Percentiles rank a stretch among this genome's conserved stretches.
Evolutionary conservation across 2,329 filamentous ascomycete genomes (phyloP).

Genomic region (Fusarium nurragi): DNA sequence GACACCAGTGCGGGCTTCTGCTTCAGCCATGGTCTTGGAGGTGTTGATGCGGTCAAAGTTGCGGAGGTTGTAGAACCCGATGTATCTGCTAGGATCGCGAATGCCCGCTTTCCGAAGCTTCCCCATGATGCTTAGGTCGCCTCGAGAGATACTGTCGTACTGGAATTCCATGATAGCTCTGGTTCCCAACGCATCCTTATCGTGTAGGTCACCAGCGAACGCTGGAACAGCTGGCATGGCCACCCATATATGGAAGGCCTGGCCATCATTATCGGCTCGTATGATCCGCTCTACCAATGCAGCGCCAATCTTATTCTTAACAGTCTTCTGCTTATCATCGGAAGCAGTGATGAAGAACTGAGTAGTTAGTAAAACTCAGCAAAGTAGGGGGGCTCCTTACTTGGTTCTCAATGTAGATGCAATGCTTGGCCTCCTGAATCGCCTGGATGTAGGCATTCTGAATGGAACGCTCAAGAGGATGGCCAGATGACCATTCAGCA

Average conservation of each 20-base stretch:
- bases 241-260: constrained; percentile 79
- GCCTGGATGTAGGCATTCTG: constrained; percentile 82
- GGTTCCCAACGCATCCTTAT: constrained; percentile 77
- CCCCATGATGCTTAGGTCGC: constrained; percentile 81
- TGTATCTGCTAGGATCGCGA: constrained; percentile 74
- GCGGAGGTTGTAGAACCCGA: constrained; percentile 85
- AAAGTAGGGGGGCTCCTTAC: constrained; percentile 42
- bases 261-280: constrained; percentile 70
- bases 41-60: constrained; percentile 87
- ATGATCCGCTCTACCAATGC: constrained; percentile 82
- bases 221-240: constrained; percentile 83
- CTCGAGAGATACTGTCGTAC: constrained; percentile 81
- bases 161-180: constrained; percentile 91
- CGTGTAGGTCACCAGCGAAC: constrained; percentile 82
- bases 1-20: constrained; percentile 71
- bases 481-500: constrained; percentile 62
- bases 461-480: constrained; percentile 76
- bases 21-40: constrained; percentile 67
- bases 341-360: constrained; percentile 88
- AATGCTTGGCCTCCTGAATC: constrained; percentile 75
- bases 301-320: constrained; percentile 80
- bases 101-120: constrained; percentile 74
- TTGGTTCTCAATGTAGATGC: constrained; percentile 83
- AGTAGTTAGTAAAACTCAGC: not conserved
- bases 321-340: constrained; percentile 72